Evolutionary conservation across 805 yeast genomes (phyloP).

Genomic region (Pichia heedii): DNA sequence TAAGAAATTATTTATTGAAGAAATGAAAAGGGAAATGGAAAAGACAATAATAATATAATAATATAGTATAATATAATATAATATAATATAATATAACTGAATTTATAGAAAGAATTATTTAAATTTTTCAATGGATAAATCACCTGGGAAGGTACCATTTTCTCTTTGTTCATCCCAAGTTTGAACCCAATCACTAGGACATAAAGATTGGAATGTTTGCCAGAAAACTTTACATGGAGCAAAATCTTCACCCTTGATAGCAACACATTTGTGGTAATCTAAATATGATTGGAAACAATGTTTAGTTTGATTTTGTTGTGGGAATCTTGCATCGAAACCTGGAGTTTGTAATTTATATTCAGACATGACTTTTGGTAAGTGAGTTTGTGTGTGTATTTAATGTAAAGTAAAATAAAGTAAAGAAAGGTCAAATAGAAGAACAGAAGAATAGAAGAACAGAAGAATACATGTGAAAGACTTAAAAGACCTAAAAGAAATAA

Average conservation of each 20-base stretch:
- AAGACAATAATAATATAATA: background rate
- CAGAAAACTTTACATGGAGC: conserved; percentile 95
- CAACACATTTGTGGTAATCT: conserved; percentile 96
- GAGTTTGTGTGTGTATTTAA: background rate
- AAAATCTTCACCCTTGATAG: conserved; percentile 95
- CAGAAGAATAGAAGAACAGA: no score
- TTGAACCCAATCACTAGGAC: conserved; percentile 80
- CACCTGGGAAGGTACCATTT: conserved; percentile 33
- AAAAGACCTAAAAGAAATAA: no score
- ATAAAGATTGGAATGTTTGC: conserved; percentile 79
- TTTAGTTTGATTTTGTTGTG: conserved; percentile 94
- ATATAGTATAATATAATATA: background rate
- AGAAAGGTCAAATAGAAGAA: no score
- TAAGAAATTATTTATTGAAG: no score
- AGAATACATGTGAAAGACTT: no score
- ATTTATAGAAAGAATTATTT: conserved; percentile 9
- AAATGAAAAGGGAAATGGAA: background rate
- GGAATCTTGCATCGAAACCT: conserved; percentile 90
- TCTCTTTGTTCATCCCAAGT: conserved; percentile 84
- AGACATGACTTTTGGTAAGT: conserved; percentile 27
- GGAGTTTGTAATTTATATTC: conserved; percentile 49
- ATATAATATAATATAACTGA: no score
- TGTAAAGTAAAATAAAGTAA: no score
- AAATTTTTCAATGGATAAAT: conserved; percentile 28
- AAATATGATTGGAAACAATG: conserved; percentile 98